Conservation (phyloP, 2,329 filamentous ascomycete genomes). For the Ceratocystis colombiana region DNA sequence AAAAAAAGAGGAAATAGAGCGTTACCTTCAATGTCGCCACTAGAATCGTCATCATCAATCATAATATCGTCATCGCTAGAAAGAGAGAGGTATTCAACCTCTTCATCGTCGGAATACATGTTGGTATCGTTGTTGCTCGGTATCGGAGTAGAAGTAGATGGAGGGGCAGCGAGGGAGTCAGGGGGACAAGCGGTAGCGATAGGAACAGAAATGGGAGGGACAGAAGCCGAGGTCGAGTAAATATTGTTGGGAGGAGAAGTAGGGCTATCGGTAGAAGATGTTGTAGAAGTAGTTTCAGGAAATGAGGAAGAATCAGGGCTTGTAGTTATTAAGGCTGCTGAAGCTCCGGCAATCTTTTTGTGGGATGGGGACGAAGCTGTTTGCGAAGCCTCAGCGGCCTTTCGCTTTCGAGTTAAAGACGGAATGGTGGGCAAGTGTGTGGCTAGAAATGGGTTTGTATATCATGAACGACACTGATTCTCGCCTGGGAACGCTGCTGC, state of each 20-base stretch:
- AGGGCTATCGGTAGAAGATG: constrained; percentile 12
- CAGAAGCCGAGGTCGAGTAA: neutral
- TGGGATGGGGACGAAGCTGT: constrained; percentile 36
- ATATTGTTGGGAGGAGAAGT: neutral
- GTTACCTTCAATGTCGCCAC: constrained; percentile 18
- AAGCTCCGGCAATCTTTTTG: constrained; percentile 42
- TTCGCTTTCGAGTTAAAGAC: constrained; percentile 50
- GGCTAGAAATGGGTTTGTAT: neutral
- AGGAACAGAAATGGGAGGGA: neutral
- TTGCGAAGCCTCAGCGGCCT: constrained; percentile 52
- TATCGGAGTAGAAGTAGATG: constrained; percentile 16
- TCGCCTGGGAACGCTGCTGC: neutral
- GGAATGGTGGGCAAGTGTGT: constrained; percentile 41
- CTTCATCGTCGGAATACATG: constrained; percentile 96
- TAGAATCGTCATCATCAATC: constrained; percentile 41
- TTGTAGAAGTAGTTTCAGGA: constrained; percentile 39
- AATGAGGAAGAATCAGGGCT: constrained; percentile 45
- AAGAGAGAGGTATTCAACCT: constrained; percentile 58
- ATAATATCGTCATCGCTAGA: constrained; percentile 62
- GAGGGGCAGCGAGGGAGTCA: constrained; percentile 48
- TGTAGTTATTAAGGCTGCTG: constrained; percentile 40
- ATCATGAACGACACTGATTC: neutral
- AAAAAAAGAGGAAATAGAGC: neutral
- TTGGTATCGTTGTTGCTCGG: constrained; percentile 38
- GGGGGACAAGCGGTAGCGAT: constrained; percentile 29